These are phyloP conservation scores for Meripilus lineatus DNA, from an alignment of 1,284 basidiomycete species.

Conservation along the genomic window DNA sequence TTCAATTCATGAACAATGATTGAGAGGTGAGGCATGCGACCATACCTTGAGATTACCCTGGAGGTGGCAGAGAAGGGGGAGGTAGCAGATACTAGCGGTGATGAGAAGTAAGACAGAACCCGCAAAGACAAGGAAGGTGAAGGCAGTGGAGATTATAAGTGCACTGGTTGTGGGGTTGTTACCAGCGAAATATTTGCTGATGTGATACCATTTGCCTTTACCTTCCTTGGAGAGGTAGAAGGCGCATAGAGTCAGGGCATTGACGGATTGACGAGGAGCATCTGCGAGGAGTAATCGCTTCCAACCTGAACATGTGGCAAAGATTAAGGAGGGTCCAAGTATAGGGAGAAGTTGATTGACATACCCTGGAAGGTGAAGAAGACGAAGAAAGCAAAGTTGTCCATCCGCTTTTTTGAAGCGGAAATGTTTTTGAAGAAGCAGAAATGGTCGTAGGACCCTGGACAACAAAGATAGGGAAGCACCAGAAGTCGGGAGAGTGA, in stretches of 20 bases:
- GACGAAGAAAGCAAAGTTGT: slow-evolving; percentile 98
- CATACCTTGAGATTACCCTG: slow-evolving; percentile 89
- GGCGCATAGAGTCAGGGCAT: slow-evolving; percentile 89
- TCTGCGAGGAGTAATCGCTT: slow-evolving; percentile 92
- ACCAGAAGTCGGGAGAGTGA: neutral
- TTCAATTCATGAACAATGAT: slow-evolving; percentile 9
- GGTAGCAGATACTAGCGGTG: slow-evolving; percentile 82
- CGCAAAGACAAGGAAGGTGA: slow-evolving; percentile 86
- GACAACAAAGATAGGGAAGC: too few species aligned
- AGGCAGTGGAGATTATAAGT: slow-evolving; percentile 84
- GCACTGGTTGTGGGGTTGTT: slow-evolving; percentile 76
- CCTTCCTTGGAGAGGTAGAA: slow-evolving; percentile 79
- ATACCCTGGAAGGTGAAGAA: slow-evolving; percentile 98
- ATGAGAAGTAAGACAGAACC: slow-evolving; percentile 82
- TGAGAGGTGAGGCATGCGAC: slow-evolving; percentile 1
- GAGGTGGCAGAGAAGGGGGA: slow-evolving; percentile 92
- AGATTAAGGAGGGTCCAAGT: slow-evolving; percentile 8
- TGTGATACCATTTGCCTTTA: slow-evolving; percentile 62
- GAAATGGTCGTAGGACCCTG: slow-evolving; percentile 93
- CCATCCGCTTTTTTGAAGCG: slow-evolving; percentile 92
- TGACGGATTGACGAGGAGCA: slow-evolving; percentile 97
- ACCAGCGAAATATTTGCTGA: slow-evolving; percentile 62
- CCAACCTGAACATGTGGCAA: slow-evolving; percentile 80
- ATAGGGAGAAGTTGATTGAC: slow-evolving; percentile 22
- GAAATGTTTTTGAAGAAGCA: slow-evolving; percentile 98